These are phyloP conservation scores for Colletotrichum sp. DNA, from an alignment of 2,329 filamentous ascomycete genomes.

Conservation along the genomic window DNA sequence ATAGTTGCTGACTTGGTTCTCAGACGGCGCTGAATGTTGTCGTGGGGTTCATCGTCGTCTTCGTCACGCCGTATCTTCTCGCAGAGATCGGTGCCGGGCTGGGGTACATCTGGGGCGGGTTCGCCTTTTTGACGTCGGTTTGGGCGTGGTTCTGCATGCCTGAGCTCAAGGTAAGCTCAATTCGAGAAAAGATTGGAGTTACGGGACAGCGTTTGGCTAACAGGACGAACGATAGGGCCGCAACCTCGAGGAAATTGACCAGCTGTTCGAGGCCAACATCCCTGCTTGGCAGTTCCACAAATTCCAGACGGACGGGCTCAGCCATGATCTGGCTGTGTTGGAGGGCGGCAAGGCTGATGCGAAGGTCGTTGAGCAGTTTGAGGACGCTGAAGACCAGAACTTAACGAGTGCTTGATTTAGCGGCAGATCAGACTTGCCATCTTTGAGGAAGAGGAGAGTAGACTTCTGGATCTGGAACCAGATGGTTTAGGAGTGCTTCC, in stretches of 20 bases:
- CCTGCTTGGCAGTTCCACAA: background rate
- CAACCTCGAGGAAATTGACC: background rate
- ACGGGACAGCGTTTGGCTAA: too few relatives aligned
- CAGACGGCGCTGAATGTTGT: background rate
- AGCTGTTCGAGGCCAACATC: background rate
- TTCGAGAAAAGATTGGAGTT: too few relatives aligned
- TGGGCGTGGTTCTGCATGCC: background rate
- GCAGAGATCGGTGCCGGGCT: background rate
- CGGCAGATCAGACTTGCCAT: too few relatives aligned
- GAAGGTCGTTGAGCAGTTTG: background rate
- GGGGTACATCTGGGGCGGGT: background rate
- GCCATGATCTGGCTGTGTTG: background rate
- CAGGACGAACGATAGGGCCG: background rate
- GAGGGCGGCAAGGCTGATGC: background rate
- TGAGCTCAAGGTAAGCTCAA: background rate
- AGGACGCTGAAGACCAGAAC: too few relatives aligned
- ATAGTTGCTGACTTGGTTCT: rapidly evolving
- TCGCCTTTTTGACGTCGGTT: background rate
- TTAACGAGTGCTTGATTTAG: too few relatives aligned
- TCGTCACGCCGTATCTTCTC: background rate
- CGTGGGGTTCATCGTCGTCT: background rate
- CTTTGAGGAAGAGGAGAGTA: too few relatives aligned
- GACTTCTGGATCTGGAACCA: too few relatives aligned
- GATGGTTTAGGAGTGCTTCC: too few relatives aligned
- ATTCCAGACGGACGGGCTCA: background rate